Conservation (phyloP, 345 rosid genomes). For the Eutrema yunnanense region DNA sequence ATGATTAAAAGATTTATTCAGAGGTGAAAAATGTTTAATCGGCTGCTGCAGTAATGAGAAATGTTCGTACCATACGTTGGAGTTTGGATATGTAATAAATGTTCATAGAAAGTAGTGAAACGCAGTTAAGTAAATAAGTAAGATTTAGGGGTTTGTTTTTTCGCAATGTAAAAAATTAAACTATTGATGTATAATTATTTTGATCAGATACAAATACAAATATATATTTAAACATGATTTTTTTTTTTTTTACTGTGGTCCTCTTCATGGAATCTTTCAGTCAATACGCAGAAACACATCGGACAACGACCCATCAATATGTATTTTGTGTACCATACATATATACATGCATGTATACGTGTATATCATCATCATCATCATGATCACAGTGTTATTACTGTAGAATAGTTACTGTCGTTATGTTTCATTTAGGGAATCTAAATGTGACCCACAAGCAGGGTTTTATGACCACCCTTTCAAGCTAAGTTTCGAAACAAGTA, state of each 20-base stretch:
- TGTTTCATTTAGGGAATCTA: constrained; percentile 28
- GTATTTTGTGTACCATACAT: constrained; percentile 4
- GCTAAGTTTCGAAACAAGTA: constrained; percentile 29
- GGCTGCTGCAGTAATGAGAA: constrained; percentile 22
- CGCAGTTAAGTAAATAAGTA: background rate
- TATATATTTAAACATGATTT: background rate
- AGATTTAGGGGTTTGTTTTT: background rate
- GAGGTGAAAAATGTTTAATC: constrained; percentile 6
- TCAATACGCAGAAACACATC: constrained; percentile 31
- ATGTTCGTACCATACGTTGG: constrained; percentile 26
- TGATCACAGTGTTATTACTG: constrained; percentile 27
- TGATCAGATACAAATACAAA: background rate
- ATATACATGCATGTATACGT: background rate
- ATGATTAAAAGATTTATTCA: background rate
- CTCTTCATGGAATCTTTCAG: constrained; percentile 37
- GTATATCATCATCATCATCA: constrained; percentile 2
- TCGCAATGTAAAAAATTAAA: background rate
- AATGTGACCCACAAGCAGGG: constrained; percentile 32
- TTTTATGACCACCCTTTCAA: constrained; percentile 31
- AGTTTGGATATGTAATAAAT: constrained; percentile 31
- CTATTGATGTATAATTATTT: constrained; percentile 7
- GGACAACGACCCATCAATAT: constrained; percentile 33
- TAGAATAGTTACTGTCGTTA: constrained; percentile 26
- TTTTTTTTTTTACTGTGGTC: constrained; percentile 27
- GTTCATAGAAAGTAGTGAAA: constrained; percentile 28